A percentile compares a stretch with the other conserved stretches of the same genome.
Evolutionary conservation across 2,329 filamentous ascomycete species (phyloP).

Genomic region (Acrocalymma vagum): DNA sequence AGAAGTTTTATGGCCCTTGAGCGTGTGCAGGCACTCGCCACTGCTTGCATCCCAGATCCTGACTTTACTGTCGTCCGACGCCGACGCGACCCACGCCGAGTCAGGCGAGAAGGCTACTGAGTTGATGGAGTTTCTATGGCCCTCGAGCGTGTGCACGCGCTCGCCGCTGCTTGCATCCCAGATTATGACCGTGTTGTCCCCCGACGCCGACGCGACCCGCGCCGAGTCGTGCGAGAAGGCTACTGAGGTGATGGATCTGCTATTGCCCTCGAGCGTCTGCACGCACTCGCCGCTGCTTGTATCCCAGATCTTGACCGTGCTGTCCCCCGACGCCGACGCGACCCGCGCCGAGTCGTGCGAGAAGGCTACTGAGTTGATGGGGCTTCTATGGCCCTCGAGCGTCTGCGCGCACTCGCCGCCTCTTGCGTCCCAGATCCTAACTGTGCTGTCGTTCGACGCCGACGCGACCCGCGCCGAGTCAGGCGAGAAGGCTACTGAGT

Average conservation of each 20-base stretch:
- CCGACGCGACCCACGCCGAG: constrained; percentile 19
- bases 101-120: constrained; percentile 28
- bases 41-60: constrained; percentile 7
- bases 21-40: constrained; percentile 4
- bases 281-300: constrained; percentile 7
- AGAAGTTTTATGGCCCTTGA: constrained; percentile 1
- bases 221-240: constrained; percentile 25
- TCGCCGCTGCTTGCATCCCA: constrained; percentile 8
- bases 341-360: no score
- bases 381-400: constrained; percentile 14
- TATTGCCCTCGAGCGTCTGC: constrained; percentile 21
- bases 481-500: constrained; percentile 24
- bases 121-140: constrained; percentile 15
- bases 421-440: constrained; percentile 26
- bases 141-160: constrained; percentile 24
- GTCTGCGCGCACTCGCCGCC: constrained; percentile 18
- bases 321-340: constrained; percentile 20
- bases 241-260: constrained; percentile 16
- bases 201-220: constrained; percentile 18
- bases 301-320: constrained; percentile 18
- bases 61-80: constrained; percentile 4
- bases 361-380: constrained; percentile 5
- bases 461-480: constrained; percentile 23
- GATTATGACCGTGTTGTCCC: constrained; percentile 2
- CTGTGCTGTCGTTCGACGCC: constrained; percentile 19